These are phyloP conservation scores for Crassisporium funariophilum DNA, from an alignment of 768 basidiomycete species.

Conservation along the genomic window DNA sequence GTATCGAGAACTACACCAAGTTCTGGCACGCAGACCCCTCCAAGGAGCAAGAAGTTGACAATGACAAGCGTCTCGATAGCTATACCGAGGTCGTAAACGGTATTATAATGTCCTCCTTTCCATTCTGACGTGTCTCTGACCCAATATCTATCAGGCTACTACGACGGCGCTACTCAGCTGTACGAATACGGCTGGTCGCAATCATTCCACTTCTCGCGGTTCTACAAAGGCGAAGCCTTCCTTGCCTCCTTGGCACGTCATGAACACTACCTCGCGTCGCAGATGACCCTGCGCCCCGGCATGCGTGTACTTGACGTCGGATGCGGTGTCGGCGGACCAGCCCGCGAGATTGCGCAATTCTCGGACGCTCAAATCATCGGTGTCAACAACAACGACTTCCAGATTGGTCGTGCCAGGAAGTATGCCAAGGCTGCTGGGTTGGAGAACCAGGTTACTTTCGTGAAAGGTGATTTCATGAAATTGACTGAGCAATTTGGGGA, in stretches of 20 bases:
- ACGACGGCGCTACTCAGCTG: conserved; percentile 93
- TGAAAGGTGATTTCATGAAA: conserved; percentile 97
- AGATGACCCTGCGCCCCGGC: conserved; percentile 82
- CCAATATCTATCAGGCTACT: conserved; percentile 93
- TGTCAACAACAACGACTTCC: conserved; percentile 96
- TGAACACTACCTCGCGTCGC: conserved; percentile 93
- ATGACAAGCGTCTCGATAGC: conserved; percentile 70
- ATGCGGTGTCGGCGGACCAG: conserved; percentile 97
- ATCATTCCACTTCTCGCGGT: conserved; percentile 96
- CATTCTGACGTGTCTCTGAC: conserved; percentile 3
- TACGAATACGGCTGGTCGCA: conserved; percentile 94
- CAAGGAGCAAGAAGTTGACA: conserved; percentile 67
- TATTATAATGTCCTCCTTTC: conserved; percentile 24
- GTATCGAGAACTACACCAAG: conserved; percentile 83
- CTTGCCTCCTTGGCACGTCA: conserved; percentile 82
- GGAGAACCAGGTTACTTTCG: conserved; percentile 75
- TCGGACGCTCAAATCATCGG: conserved; percentile 83
- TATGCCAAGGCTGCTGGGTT: conserved; percentile 82
- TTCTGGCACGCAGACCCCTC: conserved; percentile 88
- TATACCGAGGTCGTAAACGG: conserved; percentile 96
- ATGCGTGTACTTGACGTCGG: conserved; percentile 99
- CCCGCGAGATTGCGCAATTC: conserved; percentile 92
- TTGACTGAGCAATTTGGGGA: conserved; percentile 89
- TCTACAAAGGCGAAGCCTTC: conserved; percentile 89
- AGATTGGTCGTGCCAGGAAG: conserved; percentile 80